Evolutionary conservation across 2,329 filamentous ascomycete genomes (phyloP).

Genomic region (Periconia macrospinosa): DNA sequence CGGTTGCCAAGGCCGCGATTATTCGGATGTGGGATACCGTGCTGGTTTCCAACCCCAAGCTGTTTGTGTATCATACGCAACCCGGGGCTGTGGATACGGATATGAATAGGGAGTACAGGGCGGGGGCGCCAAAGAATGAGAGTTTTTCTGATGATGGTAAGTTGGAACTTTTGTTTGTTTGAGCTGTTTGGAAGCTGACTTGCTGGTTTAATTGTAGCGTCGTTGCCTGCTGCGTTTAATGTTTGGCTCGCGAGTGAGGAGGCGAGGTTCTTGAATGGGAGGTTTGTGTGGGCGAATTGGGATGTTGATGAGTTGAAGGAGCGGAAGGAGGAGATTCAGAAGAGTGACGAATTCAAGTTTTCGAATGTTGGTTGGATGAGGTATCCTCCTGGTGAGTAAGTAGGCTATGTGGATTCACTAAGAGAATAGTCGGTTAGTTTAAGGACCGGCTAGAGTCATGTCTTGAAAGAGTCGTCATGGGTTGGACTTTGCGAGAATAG

Average conservation of each 20-base stretch:
- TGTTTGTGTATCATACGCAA: slow-evolving; percentile 46
- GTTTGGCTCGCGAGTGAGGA: slow-evolving; percentile 36
- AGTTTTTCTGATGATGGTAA: slow-evolving; percentile 13
- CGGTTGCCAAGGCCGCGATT: slow-evolving; percentile 39
- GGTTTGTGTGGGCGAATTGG: slow-evolving; percentile 29
- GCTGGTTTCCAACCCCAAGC: slow-evolving; percentile 38
- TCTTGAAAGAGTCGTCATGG: no score
- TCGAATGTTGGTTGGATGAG: slow-evolving; percentile 13
- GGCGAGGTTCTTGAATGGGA: slow-evolving; percentile 19
- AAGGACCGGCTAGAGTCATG: no score
- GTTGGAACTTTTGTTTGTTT: not conserved
- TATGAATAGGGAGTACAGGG: slow-evolving; percentile 26
- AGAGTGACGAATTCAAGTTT: slow-evolving; percentile 23
- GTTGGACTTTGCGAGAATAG: no score
- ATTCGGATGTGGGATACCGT: slow-evolving; percentile 43
- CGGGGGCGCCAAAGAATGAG: slow-evolving; percentile 7
- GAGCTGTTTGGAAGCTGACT: not conserved
- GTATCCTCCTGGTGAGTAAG: not conserved
- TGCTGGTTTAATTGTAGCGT: slow-evolving; percentile 1
- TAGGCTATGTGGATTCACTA: slow-evolving; percentile 2
- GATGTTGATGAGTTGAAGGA: slow-evolving; percentile 33
- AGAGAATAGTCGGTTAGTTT: not conserved
- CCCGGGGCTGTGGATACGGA: slow-evolving; percentile 48
- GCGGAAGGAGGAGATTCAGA: slow-evolving; percentile 27
- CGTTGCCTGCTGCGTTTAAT: slow-evolving; percentile 24